A percentile compares a stretch with the other conserved stretches of the same genome.
Conservation (phyloP, 1,284 basidiomycete species). For the Lignosus rhinocerotis region DNA sequence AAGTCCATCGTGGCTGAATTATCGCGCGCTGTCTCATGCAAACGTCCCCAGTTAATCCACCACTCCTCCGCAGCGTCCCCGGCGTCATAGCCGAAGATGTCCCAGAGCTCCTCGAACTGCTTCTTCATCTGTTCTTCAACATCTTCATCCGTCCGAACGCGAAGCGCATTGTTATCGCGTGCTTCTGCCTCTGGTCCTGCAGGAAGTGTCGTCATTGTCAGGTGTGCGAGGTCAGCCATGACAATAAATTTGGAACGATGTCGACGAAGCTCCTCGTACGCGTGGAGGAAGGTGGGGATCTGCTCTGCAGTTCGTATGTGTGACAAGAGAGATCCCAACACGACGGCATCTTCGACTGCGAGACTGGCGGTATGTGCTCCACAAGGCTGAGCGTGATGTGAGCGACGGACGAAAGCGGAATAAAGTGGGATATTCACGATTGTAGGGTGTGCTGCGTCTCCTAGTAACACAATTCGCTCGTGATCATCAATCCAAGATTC, state of each 20-base stretch:
- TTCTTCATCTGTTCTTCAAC: constrained; percentile 25
- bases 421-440: constrained; percentile 33
- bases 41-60: constrained; percentile 39
- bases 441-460: constrained; percentile 51
- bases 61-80: constrained; percentile 38
- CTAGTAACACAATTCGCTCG: constrained; percentile 44
- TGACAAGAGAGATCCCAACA: constrained; percentile 47
- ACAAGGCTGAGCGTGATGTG: constrained; percentile 27
- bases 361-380: constrained; percentile 41
- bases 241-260: constrained; percentile 39
- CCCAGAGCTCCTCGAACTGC: constrained; percentile 30
- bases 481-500: constrained; percentile 58
- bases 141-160: constrained; percentile 21
- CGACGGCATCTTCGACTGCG: constrained; percentile 46
- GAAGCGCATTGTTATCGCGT: constrained; percentile 32
- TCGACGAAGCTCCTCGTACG: constrained; percentile 47
- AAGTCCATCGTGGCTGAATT: constrained; percentile 10
- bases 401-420: neutral
- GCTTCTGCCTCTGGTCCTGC: constrained; percentile 34
- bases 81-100: constrained; percentile 36
- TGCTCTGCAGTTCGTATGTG: constrained; percentile 41
- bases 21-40: constrained; percentile 18
- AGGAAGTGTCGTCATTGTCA: constrained; percentile 37
- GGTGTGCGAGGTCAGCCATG: constrained; percentile 38
- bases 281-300: constrained; percentile 42